Evolutionary conservation across 164 flowering plant genomes (phyloP).

Genomic region (Tinospora cordifolia): DNA sequence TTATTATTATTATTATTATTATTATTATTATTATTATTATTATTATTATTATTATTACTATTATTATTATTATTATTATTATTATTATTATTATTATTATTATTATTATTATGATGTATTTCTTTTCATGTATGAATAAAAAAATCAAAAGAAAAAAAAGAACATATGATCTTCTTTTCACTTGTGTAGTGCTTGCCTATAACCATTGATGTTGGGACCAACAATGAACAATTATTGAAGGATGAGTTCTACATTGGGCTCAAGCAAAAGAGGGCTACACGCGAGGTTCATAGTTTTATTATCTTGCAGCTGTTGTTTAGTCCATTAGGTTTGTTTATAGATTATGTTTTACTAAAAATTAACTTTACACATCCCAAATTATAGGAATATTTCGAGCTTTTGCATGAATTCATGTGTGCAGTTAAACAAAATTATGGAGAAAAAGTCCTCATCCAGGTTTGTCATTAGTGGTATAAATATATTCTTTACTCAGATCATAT

Average conservation of each 20-base stretch:
- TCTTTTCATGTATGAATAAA: no score
- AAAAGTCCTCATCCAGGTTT: slow-evolving; percentile 79
- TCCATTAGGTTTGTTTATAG: background rate
- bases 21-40: no score
- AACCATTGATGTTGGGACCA: slow-evolving; percentile 91
- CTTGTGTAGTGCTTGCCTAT: slow-evolving; percentile 72
- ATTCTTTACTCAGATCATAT: background rate
- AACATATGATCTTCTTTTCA: no score
- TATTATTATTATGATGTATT: no score
- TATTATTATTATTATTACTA: no score
- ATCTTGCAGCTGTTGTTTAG: background rate
- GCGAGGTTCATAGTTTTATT: slow-evolving; percentile 38
- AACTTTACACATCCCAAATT: slow-evolving; percentile 2
- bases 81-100: no score
- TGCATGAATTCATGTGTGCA: slow-evolving; percentile 80
- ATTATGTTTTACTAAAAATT: slow-evolving; percentile 9
- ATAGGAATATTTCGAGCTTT: slow-evolving; percentile 71
- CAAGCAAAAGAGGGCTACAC: slow-evolving; percentile 66
- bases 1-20: no score
- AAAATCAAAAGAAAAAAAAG: no score
- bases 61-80: no score
- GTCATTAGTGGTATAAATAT: background rate
- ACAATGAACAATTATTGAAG: slow-evolving; percentile 65
- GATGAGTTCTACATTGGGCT: slow-evolving; percentile 92
- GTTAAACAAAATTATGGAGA: slow-evolving; percentile 87